Evolutionary conservation across 306 rosid genomes (phyloP).

Genomic region (Prunus salicina): DNA sequence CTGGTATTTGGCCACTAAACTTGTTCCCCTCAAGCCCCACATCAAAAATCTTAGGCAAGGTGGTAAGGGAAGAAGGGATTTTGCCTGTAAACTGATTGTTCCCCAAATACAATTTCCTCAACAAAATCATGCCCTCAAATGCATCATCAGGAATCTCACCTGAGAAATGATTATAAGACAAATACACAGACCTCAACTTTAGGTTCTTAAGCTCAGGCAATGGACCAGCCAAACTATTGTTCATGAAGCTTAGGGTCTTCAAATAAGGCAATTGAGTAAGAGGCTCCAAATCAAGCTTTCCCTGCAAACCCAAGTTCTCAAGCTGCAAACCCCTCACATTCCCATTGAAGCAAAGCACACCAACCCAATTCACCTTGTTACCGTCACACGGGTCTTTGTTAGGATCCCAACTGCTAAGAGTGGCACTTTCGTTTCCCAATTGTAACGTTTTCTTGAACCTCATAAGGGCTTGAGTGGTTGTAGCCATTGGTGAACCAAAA

Average conservation of each 20-base stretch:
- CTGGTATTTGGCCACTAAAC: slow-evolving; percentile 69
- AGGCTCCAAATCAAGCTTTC: slow-evolving; percentile 40
- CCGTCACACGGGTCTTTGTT: slow-evolving; percentile 46
- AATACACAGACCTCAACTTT: slow-evolving; percentile 44
- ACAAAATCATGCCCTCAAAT: slow-evolving; percentile 43
- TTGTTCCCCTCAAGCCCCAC: slow-evolving; percentile 69
- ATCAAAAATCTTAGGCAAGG: slow-evolving; percentile 44
- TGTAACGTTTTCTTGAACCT: slow-evolving; percentile 46
- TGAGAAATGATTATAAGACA: slow-evolving; percentile 67
- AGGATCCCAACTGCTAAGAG: slow-evolving; percentile 58
- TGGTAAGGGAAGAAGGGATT: slow-evolving; percentile 69
- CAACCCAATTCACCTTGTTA: slow-evolving; percentile 51
- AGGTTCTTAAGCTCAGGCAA: slow-evolving; percentile 49
- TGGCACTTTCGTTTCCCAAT: slow-evolving; percentile 14
- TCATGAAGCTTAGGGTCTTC: slow-evolving; percentile 63
- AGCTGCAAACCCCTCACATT: slow-evolving; percentile 63
- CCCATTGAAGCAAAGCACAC: slow-evolving; percentile 51
- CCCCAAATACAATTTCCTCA: slow-evolving; percentile 51
- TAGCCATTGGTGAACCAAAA: slow-evolving; percentile 13
- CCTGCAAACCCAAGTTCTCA: slow-evolving; percentile 63
- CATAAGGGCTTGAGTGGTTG: slow-evolving; percentile 45
- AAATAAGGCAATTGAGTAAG: slow-evolving; percentile 38
- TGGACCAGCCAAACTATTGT: slow-evolving; percentile 70
- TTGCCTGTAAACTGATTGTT: slow-evolving; percentile 58
- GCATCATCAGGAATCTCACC: slow-evolving; percentile 68